Conservation (phyloP, 208 protist genomes). For the Tritrichomonas foetus region DNA sequence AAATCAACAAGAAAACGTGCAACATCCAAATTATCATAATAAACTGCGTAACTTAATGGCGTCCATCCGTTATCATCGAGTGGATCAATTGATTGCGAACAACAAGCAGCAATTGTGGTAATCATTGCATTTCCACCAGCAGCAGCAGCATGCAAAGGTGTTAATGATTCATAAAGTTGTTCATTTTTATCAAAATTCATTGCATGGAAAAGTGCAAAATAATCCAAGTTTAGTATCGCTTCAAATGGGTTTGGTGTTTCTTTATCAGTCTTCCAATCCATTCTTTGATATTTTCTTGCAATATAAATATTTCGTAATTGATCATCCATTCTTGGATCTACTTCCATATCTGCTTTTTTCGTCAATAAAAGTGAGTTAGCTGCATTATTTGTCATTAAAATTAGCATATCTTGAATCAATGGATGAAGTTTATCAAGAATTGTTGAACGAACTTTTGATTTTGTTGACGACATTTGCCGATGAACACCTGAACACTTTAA, state of each 20-base stretch:
- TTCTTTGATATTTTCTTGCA: neutral
- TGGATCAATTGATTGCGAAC: neutral
- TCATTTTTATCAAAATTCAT: neutral
- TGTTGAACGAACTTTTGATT: neutral
- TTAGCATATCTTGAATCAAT: neutral
- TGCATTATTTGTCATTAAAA: neutral
- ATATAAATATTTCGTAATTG: neutral
- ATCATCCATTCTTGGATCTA: neutral
- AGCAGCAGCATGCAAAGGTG: neutral
- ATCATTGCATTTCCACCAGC: neutral
- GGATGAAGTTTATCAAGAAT: neutral
- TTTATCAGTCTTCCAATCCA: neutral
- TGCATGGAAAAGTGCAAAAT: neutral
- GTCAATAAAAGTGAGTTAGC: neutral
- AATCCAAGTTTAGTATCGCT: neutral
- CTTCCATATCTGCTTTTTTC: neutral
- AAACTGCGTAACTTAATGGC: slow-evolving; percentile 11
- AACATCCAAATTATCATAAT: neutral
- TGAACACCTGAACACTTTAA: neutral
- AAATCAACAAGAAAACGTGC: neutral
- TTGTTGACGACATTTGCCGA: neutral
- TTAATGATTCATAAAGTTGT: neutral
- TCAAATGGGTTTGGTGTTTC: neutral
- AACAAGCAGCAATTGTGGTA: neutral
- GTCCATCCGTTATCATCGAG: neutral